Evolutionary conservation across 129 eudicot genomes (phyloP).

Genomic region (Kitagawia praeruptora): DNA sequence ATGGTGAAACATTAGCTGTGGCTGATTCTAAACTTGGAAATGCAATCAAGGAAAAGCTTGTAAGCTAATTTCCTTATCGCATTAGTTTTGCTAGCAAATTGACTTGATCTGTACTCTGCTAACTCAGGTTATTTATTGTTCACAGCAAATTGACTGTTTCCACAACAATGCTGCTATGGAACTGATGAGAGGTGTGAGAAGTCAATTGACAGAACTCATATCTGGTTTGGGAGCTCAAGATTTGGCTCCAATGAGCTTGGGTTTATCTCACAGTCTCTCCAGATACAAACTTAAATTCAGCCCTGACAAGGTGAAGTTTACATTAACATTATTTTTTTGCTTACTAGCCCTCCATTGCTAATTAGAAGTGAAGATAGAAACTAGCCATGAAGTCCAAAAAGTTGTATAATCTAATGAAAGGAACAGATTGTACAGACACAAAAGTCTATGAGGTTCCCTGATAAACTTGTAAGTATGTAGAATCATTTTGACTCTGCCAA

Average conservation of each 20-base stretch:
- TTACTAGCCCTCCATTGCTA: background rate
- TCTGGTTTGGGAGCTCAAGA: slow-evolving; percentile 86
- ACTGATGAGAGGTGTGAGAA: slow-evolving; percentile 90
- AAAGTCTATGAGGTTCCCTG: background rate
- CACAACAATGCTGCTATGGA: slow-evolving; percentile 84
- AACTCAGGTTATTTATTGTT: background rate
- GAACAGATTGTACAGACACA: background rate
- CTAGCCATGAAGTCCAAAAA: background rate
- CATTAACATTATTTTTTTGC: background rate
- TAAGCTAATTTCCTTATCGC: slow-evolving; percentile 17
- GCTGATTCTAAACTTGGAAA: slow-evolving; percentile 83
- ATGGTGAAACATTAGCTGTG: slow-evolving; percentile 79
- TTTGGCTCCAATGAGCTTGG: slow-evolving; percentile 96
- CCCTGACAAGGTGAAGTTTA: slow-evolving; percentile 68
- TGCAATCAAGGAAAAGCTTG: slow-evolving; percentile 77
- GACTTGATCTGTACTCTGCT: background rate
- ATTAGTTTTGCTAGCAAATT: too few relatives aligned
- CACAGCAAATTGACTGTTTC: slow-evolving; percentile 85
- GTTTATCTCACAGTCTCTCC: slow-evolving; percentile 91
- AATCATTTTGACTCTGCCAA: background rate
- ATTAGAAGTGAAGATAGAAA: background rate
- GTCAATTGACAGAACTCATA: slow-evolving; percentile 81
- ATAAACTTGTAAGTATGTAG: background rate
- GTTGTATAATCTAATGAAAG: background rate
- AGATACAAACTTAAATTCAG: slow-evolving; percentile 91